Evolutionary conservation across 2,329 filamentous ascomycete genomes (phyloP), one percentile per base, ranked within the genome.

Genomic region (Amauroascus verrucosus): DNA sequence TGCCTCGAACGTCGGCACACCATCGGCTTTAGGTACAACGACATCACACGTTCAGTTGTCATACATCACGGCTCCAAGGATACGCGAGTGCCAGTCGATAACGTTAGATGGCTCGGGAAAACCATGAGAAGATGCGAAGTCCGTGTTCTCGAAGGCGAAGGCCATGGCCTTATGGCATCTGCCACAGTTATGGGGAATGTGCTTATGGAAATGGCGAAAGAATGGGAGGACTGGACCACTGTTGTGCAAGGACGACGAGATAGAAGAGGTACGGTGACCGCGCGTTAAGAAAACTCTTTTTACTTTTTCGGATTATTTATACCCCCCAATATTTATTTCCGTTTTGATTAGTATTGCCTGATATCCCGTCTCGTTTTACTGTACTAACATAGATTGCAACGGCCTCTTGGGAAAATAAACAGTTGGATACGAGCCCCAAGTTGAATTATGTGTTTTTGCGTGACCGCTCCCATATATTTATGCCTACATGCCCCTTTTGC

Each of bases 11-110:
- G 93, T 20, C 81, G 87, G 26, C 88, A 95, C 62, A 83, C 86
- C 0, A 95, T 98, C 62, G 93, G 93, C 0, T 98, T 98, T 72
- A 83, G 90, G 48, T 98, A 98, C 65, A 91, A 95, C 16, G 93
- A 98, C 65, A 95, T 98, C 60, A 94, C 86, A 5, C 81, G 89
- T 7, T 81, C 88, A 0, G 86, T 97, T 0, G 85, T 96, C 22
- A 95, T 98, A 59, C 91, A 96, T 64, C 93, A 98, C 66, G 93
- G 93, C 35, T 88, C 82, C 64, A 83, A 86, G 61, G 93, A 98
- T 64, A 89, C 85, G 6, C 81, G 93, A 22, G 93, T 98, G 1
- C 93, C 93, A 0, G 85, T 95, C 13, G 93, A 95, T 54, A 98
- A 98, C 63, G 88, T 96, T 20, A 80, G 85, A 59, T 98, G 93